These are phyloP conservation scores for Septoria linicola DNA, from an alignment of 2,329 filamentous ascomycete species.

Conservation along the genomic window DNA sequence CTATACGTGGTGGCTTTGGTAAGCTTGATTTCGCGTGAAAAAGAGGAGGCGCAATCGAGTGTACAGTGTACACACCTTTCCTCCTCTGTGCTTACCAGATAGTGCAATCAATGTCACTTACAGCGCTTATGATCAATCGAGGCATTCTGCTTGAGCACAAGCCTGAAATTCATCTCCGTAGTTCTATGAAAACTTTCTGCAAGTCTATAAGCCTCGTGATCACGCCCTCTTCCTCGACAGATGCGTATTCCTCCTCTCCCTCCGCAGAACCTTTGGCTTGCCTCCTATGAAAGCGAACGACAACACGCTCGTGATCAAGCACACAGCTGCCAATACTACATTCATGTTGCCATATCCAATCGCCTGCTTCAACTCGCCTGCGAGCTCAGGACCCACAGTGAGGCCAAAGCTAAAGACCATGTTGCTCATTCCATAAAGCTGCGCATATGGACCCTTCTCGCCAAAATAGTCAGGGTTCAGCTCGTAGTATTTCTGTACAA, in stretches of 20 bases:
- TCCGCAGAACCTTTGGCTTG: constrained; percentile 36
- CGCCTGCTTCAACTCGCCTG: constrained; percentile 51
- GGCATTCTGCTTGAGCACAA: too few species aligned
- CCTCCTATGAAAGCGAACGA: constrained; percentile 51
- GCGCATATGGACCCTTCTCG: constrained; percentile 59
- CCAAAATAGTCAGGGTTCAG: constrained; percentile 58
- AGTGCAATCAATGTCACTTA: too few species aligned
- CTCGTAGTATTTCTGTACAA: constrained; percentile 57
- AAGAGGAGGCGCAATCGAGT: too few species aligned
- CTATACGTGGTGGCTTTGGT: too few species aligned
- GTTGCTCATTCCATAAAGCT: constrained; percentile 65
- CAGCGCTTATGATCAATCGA: too few species aligned
- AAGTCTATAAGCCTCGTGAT: too few species aligned
- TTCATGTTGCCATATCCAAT: constrained; percentile 62
- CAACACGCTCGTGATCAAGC: constrained; percentile 45
- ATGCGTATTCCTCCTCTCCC: constrained; percentile 19
- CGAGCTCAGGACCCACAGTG: constrained; percentile 59
- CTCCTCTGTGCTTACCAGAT: too few species aligned
- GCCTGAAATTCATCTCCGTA: too few species aligned
- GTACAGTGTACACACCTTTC: too few species aligned
- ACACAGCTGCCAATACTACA: constrained; percentile 49
- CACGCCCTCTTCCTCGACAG: constrained; percentile 19
- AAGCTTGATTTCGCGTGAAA: too few species aligned
- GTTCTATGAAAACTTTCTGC: too few species aligned
- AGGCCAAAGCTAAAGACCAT: constrained; percentile 62